Percentiles rank a stretch among this genome's conserved stretches.
These are phyloP conservation scores for Artemisia argyi DNA, from an alignment of 129 eudicot species.

Conservation along the genomic window DNA sequence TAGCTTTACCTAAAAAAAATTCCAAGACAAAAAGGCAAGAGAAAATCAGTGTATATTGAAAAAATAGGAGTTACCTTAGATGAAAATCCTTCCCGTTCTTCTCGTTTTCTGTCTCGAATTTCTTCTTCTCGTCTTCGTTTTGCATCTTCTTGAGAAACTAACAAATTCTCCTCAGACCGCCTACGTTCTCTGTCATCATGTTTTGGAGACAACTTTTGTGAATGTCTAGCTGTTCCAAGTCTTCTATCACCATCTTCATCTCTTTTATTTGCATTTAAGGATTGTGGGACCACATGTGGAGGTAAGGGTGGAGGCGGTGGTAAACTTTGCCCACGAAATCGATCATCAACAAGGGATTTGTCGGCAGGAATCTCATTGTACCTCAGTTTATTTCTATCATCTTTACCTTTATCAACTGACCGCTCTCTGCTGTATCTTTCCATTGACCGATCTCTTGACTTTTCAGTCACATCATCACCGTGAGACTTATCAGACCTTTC, in stretches of 20 bases:
- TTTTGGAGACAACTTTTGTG: slow-evolving; percentile 82
- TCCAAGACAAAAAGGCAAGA: not conserved
- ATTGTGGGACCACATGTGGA: slow-evolving; percentile 86
- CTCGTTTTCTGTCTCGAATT: slow-evolving; percentile 87
- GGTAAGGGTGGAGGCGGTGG: slow-evolving; percentile 99
- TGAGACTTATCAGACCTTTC: slow-evolving; percentile 23
- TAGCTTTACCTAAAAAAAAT: not conserved
- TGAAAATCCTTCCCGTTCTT: slow-evolving; percentile 66
- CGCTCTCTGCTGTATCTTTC: slow-evolving; percentile 91
- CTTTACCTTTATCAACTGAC: slow-evolving; percentile 85
- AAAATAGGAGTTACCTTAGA: slow-evolving; percentile 51
- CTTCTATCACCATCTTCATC: slow-evolving; percentile 91
- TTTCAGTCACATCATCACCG: slow-evolving; percentile 66
- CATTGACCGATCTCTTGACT: slow-evolving; percentile 78
- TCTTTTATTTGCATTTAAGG: slow-evolving; percentile 62
- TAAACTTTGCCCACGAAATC: slow-evolving; percentile 74
- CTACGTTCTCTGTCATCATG: slow-evolving; percentile 95
- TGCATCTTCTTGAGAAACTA: slow-evolving; percentile 64
- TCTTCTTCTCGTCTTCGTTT: slow-evolving; percentile 96
- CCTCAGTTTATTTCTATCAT: slow-evolving; percentile 72
- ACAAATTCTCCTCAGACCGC: slow-evolving; percentile 79
- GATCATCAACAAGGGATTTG: slow-evolving; percentile 64
- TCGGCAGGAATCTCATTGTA: slow-evolving; percentile 55
- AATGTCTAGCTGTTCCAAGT: slow-evolving; percentile 67
- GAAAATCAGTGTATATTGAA: not conserved